Percentiles rank a stretch among this genome's conserved stretches.
phyloP scores from a whole-genome alignment of 768 basidiomycete species.

The Lyophyllum atratum region DNA sequence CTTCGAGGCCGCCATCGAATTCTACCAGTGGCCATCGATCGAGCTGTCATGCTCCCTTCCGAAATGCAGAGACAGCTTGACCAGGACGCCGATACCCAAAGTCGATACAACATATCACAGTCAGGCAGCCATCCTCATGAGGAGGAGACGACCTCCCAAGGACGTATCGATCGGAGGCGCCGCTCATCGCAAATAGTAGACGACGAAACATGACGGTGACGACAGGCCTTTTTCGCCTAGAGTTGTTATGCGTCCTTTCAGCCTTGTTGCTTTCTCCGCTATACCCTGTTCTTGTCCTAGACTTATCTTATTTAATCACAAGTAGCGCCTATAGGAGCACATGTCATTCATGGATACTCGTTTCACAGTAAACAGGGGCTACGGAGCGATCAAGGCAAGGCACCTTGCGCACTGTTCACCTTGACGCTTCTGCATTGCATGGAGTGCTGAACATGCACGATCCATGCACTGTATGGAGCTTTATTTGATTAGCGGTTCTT shows the following conservation, averaged over 20 bases:
- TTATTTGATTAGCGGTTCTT: not conserved
- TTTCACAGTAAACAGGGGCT: not conserved
- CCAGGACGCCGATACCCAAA: slow-evolving; percentile 11
- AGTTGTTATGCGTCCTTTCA: not conserved
- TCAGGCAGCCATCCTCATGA: not conserved
- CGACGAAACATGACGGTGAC: not conserved
- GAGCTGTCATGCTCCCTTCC: slow-evolving; percentile 79
- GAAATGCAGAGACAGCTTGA: slow-evolving; percentile 48
- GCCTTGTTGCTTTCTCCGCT: not conserved
- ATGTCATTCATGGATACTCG: no score
- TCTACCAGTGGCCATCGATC: slow-evolving; percentile 84
- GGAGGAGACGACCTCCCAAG: not conserved
- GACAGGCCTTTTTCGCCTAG: not conserved
- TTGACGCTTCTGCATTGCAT: not conserved
- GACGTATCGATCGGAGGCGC: slow-evolving; percentile 4
- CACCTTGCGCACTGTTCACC: not conserved
- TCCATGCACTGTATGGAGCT: slow-evolving; percentile 5
- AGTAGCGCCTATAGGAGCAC: no score
- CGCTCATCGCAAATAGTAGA: not conserved
- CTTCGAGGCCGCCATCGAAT: slow-evolving; percentile 92
- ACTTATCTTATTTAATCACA: no score
- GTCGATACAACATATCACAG: not conserved
- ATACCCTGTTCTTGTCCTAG: not conserved
- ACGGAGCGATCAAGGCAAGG: not conserved
- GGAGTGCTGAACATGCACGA: not conserved